Conservation (phyloP, 2,329 filamentous ascomycete species). For the Hypoxylon sp. region DNA sequence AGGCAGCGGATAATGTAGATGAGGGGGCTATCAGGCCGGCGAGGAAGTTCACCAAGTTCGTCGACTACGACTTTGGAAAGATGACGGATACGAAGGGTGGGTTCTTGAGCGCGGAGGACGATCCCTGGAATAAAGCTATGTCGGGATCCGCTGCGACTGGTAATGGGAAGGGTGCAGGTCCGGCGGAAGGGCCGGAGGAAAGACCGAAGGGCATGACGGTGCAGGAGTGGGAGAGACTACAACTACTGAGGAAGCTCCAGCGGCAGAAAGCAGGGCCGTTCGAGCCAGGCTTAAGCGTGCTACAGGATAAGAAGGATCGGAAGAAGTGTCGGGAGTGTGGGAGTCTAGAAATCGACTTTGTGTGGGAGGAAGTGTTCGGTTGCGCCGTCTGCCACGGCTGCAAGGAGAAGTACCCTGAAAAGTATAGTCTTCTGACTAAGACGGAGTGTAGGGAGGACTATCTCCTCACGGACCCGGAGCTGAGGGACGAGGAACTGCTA, state of each 20-base stretch:
- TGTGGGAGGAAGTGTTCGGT: slow-evolving; percentile 89
- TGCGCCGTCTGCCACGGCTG: slow-evolving; percentile 83
- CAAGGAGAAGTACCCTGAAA: slow-evolving; percentile 91
- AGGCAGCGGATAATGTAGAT: slow-evolving; percentile 52
- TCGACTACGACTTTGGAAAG: slow-evolving; percentile 97
- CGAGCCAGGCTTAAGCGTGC: slow-evolving; percentile 87
- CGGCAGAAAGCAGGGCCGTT: slow-evolving; percentile 84
- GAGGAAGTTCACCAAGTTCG: slow-evolving; percentile 91
- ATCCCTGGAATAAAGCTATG: slow-evolving; percentile 87
- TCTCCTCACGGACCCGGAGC: slow-evolving; percentile 93
- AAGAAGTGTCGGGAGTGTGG: slow-evolving; percentile 88
- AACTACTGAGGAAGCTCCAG: slow-evolving; percentile 79
- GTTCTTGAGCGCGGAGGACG: slow-evolving; percentile 91
- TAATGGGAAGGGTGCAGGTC: slow-evolving; percentile 55
- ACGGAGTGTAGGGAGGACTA: slow-evolving; percentile 97
- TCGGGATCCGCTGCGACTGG: slow-evolving; percentile 62
- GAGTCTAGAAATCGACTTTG: slow-evolving; percentile 90
- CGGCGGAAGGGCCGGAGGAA: slow-evolving; percentile 63
- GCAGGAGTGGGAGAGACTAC: slow-evolving; percentile 90
- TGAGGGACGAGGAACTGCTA: slow-evolving; percentile 88
- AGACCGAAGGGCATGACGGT: slow-evolving; percentile 91
- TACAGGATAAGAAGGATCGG: slow-evolving; percentile 73
- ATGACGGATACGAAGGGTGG: slow-evolving; percentile 99
- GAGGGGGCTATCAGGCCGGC: slow-evolving; percentile 76
- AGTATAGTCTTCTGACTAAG: slow-evolving; percentile 95